Evolutionary conservation across 495 filamentous ascomycete species (phyloP), one percentile per base, ranked within the genome.

Genomic region (Bacidia rubella): DNA sequence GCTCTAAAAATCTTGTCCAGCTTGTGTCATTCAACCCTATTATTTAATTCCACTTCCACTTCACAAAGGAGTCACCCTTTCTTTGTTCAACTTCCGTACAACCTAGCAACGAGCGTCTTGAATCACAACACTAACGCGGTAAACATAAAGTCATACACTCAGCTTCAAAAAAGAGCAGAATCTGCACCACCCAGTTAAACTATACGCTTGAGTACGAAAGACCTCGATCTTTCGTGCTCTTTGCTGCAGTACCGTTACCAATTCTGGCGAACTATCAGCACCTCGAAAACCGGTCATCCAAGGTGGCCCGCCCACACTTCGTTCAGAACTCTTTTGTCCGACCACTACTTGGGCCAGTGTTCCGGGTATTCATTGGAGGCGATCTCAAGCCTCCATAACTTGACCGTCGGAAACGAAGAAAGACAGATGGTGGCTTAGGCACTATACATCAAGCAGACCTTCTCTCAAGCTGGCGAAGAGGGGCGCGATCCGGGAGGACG

Each of bases 381-480:
- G 85, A 90, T 74, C 92, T 88, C 75, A 90, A 92, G 76, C 92
- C 92, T 65, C 92, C 92, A 75, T 98, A 97, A 96, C 70, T 90
- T 70, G 75, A 63, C 41, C 50, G 29, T 7, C 29, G 29, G 29
- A 35, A 15, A 15, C 50, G 38, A 52, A 48, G 49, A 47, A 2
- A 42, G 40, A n/a, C 27, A 44, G n/a, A 25, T n/a, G n/a, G 43
- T 20, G 17, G 25, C 41, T 50, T 10, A 53, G 52, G 38, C 32
- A 19, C n/a, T 19, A 51, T 49, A 45, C 26, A 47, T 19, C 2
- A n/a, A 4, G 44, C 26, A 32, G 27, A 55, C 39, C 2, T 47
- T 12, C 10, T 42, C 17, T 22, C 46, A 61, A 53, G 50, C 53
- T 55, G 57, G 56, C 46, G 55, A 25, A 47, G 52, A 26, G 23